Conservation (phyloP, 768 basidiomycete genomes). For the Lentinula aciculospora region DNA sequence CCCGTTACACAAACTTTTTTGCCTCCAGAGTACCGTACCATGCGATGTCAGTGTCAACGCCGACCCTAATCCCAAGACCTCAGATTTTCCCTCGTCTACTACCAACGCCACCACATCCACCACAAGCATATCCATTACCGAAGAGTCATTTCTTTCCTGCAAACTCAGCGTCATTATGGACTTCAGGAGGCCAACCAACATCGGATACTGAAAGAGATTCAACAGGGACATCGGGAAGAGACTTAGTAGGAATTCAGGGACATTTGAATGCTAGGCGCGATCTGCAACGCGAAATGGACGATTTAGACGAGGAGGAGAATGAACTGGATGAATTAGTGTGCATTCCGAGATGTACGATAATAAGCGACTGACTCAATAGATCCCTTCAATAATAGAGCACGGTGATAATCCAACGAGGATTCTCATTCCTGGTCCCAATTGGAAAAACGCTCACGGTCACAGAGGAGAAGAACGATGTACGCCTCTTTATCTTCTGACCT, state of each 20-base stretch:
- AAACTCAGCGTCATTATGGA: constrained; percentile 1
- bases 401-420: constrained; percentile 61
- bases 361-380: background rate
- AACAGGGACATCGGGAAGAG: background rate
- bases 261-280: constrained; percentile 62
- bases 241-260: constrained; percentile 41
- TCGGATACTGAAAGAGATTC: background rate
- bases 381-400: constrained; percentile 35
- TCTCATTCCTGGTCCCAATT: constrained; percentile 63
- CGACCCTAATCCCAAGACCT: constrained; percentile 69
- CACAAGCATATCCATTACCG: constrained; percentile 61
- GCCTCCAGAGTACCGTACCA: no score
- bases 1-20: background rate
- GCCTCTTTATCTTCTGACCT: constrained; percentile 13
- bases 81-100: constrained; percentile 53
- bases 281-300: constrained; percentile 72
- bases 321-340: constrained; percentile 74
- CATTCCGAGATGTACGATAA: background rate
- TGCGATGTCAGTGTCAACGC: constrained; percentile 36
- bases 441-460: constrained; percentile 68
- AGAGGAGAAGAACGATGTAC: constrained; percentile 82
- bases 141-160: constrained; percentile 28
- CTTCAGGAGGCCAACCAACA: background rate
- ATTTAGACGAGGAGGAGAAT: constrained; percentile 79
- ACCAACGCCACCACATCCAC: constrained; percentile 47